Conservation (phyloP, 257 asterid species). For the Gentiana macrophylla region DNA sequence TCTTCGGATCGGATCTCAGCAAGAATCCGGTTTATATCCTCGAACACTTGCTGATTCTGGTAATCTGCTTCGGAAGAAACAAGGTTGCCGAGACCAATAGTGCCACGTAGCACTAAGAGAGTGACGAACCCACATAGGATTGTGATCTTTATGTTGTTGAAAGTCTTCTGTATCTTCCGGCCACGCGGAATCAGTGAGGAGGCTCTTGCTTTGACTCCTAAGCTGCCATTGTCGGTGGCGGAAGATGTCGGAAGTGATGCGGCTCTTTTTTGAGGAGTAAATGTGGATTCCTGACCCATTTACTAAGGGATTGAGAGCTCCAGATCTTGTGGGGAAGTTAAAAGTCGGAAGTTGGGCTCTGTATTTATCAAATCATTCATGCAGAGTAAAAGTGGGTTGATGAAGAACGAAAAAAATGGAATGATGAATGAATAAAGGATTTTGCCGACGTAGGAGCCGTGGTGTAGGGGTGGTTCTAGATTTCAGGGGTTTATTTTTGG, state of each 20-base stretch:
- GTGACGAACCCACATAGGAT: slow-evolving; percentile 80
- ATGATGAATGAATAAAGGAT: not conserved
- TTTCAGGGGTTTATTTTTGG: slow-evolving; percentile 4
- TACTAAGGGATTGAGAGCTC: not conserved
- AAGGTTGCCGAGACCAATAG: slow-evolving; percentile 69
- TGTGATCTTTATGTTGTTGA: slow-evolving; percentile 72
- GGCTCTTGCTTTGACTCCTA: slow-evolving; percentile 29
- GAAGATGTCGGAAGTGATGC: slow-evolving; percentile 35
- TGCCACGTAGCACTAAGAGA: slow-evolving; percentile 78
- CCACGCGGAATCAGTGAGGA: slow-evolving; percentile 48
- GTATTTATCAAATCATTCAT: too few relatives aligned
- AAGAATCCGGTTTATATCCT: slow-evolving; percentile 65
- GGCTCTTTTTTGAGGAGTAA: slow-evolving; percentile 59
- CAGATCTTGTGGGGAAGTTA: not conserved
- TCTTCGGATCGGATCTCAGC: slow-evolving; percentile 67
- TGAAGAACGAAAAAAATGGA: slow-evolving; percentile 15
- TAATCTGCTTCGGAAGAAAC: slow-evolving; percentile 53
- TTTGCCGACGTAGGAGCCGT: slow-evolving; percentile 5
- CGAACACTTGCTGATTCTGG: slow-evolving; percentile 44
- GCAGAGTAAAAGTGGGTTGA: not conserved
- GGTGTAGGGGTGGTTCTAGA: slow-evolving; percentile 19
- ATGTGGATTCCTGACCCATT: slow-evolving; percentile 56
- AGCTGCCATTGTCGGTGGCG: slow-evolving; percentile 21
- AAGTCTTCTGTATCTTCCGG: slow-evolving; percentile 61
- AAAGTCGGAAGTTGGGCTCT: not conserved